These are phyloP conservation scores for Endotrypanum monterogeii DNA, from an alignment of 208 protist species.

Conservation along the genomic window DNA sequence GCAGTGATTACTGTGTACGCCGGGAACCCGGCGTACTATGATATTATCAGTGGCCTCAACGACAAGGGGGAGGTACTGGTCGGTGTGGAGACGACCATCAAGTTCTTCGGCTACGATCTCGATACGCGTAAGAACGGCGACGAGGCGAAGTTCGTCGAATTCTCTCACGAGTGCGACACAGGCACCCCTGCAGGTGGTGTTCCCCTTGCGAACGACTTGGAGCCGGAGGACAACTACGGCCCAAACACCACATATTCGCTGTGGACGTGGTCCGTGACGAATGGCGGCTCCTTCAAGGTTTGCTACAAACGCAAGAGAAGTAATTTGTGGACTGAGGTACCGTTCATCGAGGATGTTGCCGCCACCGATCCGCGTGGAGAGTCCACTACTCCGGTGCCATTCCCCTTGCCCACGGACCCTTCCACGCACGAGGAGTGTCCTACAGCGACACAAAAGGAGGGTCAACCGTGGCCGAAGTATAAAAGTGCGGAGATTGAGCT, in stretches of 20 bases:
- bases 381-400: background rate
- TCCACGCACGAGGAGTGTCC: constrained; percentile 49
- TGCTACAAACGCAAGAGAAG: constrained; percentile 59
- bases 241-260: constrained; percentile 63
- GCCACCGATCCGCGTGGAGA: constrained; percentile 2
- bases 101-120: constrained; percentile 78
- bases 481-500: constrained; percentile 50
- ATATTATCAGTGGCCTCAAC: constrained; percentile 44
- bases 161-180: constrained; percentile 47
- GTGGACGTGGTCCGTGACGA: constrained; percentile 52
- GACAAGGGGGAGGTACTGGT: constrained; percentile 43
- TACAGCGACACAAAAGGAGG: constrained; percentile 24
- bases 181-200: constrained; percentile 67
- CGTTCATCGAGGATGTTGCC: constrained; percentile 50
- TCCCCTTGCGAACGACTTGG: constrained; percentile 46
- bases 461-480: constrained; percentile 42
- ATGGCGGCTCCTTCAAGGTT: constrained; percentile 66
- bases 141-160: constrained; percentile 72
- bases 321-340: constrained; percentile 66
- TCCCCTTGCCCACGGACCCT: constrained; percentile 54
- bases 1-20: constrained; percentile 62
- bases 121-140: constrained; percentile 69
- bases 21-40: constrained; percentile 73
- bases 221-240: constrained; percentile 67
- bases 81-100: constrained; percentile 42